phyloP scores from a whole-genome alignment of 768 basidiomycete species.

The Thelephora aurantiotincta region DNA sequence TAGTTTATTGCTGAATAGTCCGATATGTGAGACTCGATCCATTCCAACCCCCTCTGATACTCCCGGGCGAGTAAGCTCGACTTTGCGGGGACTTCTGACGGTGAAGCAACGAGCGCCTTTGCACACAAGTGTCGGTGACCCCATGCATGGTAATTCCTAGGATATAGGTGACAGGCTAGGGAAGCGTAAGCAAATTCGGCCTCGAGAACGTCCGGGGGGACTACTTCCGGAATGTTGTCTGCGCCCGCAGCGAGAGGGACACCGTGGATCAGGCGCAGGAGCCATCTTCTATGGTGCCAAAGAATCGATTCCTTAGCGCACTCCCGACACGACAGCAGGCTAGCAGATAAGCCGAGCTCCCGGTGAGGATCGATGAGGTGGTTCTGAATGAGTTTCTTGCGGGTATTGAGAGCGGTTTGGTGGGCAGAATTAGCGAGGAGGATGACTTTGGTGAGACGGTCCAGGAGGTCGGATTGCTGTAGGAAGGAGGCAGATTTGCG shows the following conservation, averaged over 20 bases:
- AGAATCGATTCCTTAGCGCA: constrained; percentile 52
- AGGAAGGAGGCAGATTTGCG: not conserved
- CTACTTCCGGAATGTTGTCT: not conserved
- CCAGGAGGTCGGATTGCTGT: constrained; percentile 5
- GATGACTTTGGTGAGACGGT: constrained; percentile 30
- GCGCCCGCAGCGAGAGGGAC: not conserved
- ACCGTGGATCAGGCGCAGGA: constrained; percentile 25
- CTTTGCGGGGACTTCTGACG: not conserved
- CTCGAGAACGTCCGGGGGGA: constrained; percentile 23
- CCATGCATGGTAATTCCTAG: constrained; percentile 70
- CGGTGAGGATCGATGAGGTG: constrained; percentile 21
- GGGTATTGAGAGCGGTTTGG: constrained; percentile 47
- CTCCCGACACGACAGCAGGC: constrained; percentile 36
- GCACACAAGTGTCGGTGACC: constrained; percentile 40
- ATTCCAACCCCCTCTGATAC: constrained; percentile 21
- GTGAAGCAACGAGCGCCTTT: constrained; percentile 17
- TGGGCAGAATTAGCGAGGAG: constrained; percentile 56
- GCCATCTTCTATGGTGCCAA: constrained; percentile 64
- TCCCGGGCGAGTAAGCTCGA: constrained; percentile 25
- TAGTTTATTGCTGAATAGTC: constrained; percentile 56
- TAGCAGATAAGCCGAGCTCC: constrained; percentile 34
- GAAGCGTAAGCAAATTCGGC: constrained; percentile 35
- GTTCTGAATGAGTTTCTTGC: constrained; percentile 36
- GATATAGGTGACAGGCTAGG: constrained; percentile 44
- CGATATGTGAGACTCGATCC: constrained; percentile 52